Base-by-base conservation (phyloP, 441 rosid species). In the Euphorbia celastroides region DNA sequence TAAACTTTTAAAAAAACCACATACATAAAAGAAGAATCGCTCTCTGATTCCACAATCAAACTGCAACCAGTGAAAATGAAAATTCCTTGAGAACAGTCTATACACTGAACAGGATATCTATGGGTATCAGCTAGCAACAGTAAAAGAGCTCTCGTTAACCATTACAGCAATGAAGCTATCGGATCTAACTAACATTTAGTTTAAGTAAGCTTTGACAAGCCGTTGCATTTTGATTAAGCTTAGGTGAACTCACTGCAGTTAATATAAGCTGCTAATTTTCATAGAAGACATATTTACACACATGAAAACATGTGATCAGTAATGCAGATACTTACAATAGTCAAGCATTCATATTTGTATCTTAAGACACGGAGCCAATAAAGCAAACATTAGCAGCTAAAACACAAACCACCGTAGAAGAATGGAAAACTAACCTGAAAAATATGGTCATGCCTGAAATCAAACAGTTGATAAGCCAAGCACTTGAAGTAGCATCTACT, bases 361-460 rank as follows among this genome's bases (percentile, higher is more conserved):
- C 2, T 2, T 42, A 17, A 44, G 50, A 5, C 5, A 19, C 17
- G 50, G 19, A 62, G 51, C 7, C 27, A 60, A 16, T 1, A 2
- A 66, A 19, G n/a, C n/a, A 51, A 30, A 46, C 5, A 44, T 61
- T 42, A 22, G 19, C 28, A 36, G 46, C 31, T 27, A 34, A 38
- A 57, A 52, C 36, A 57, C 25, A 52, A 27, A 27, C 31, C 22
- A 19, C 66, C 26, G 19, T 51, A n/a, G 19, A 71, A 62, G 57
- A 20, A 34, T 10, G 17, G 16, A 62, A 69, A 66, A 69, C 81
- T 64, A 71, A 83, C 83, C 87, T 36, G 76, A 28, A 67, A 48
- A 46, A 56, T 63, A 64, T 32, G 27, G 65, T 42, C 32, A 50
- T 20, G 61, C 69, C 27, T 5, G 46, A 56, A 41, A 63, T 36